Evolutionary conservation across 805 yeast species (phyloP).

Genomic region (Candida pseudofarinosa): DNA sequence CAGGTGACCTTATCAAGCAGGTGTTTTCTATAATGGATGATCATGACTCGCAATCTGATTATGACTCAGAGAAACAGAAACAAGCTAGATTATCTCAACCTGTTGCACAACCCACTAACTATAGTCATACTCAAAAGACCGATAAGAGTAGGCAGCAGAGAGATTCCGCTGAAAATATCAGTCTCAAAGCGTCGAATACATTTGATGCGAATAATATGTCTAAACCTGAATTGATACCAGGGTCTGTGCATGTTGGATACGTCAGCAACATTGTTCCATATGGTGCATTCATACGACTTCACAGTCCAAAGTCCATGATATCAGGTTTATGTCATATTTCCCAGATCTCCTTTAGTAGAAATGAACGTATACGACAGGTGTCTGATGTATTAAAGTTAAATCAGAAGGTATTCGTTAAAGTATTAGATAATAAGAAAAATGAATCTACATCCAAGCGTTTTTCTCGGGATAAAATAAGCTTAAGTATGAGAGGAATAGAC

Average conservation of each 20-base stretch:
- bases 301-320: constrained; percentile 25
- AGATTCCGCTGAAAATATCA: not conserved
- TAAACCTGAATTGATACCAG: constrained; percentile 17
- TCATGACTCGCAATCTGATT: not conserved
- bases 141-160: constrained; percentile 2
- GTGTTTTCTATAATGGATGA: constrained; percentile 11
- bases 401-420: constrained; percentile 64
- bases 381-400: constrained; percentile 51
- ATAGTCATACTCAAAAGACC: too few relatives aligned
- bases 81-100: too few relatives aligned
- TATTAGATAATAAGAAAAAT: constrained; percentile 37
- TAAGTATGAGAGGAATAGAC: constrained; percentile 70
- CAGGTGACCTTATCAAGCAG: constrained; percentile 23
- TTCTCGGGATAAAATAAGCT: constrained; percentile 36
- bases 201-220: not conserved
- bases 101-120: too few relatives aligned
- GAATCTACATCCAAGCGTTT: constrained; percentile 13
- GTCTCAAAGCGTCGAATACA: not conserved
- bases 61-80: constrained; percentile 4
- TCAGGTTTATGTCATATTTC: constrained; percentile 78
- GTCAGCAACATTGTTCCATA: constrained; percentile 59
- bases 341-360: constrained; percentile 46
- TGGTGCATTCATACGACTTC: constrained; percentile 73
- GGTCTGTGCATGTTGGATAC: constrained; percentile 54
- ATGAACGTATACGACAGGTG: constrained; percentile 51